These are phyloP conservation scores for Cercophora newfieldiana DNA, from an alignment of 495 filamentous ascomycete genomes.

Conservation along the genomic window DNA sequence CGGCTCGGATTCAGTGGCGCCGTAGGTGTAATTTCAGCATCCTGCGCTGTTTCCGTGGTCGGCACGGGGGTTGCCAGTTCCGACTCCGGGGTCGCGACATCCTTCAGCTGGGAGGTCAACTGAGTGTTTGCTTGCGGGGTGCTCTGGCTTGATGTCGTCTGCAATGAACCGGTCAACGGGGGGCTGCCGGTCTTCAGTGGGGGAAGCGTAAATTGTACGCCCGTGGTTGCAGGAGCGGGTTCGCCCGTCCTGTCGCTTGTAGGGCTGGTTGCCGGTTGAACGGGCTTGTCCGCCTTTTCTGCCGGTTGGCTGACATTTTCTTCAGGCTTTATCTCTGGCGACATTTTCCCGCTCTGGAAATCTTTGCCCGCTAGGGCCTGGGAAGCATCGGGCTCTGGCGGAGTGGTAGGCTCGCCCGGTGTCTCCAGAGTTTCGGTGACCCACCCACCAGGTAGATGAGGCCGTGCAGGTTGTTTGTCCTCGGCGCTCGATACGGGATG, in stretches of 20 bases:
- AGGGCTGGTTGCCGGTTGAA: conserved; percentile 8
- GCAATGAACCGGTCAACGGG: background rate
- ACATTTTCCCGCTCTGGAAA: conserved; percentile 16
- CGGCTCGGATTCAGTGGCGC: conserved; percentile 52
- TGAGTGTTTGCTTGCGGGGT: background rate
- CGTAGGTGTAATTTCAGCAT: conserved; percentile 42
- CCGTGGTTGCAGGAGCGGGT: background rate
- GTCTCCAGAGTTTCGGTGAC: conserved; percentile 55
- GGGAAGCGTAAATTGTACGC: background rate
- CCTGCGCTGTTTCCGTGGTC: conserved; percentile 18
- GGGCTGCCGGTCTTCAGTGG: background rate
- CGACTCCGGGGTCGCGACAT: background rate
- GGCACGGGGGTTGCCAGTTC: conserved; percentile 18
- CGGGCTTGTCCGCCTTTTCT: conserved; percentile 4
- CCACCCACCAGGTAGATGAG: conserved; percentile 66
- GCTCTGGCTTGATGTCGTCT: background rate
- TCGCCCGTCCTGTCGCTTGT: background rate
- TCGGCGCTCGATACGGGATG: conserved; percentile 25
- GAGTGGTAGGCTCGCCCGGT: conserved; percentile 27
- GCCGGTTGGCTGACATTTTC: background rate
- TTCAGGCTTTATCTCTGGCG: conserved; percentile 27
- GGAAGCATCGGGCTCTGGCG: conserved; percentile 18
- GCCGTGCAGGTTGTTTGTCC: conserved; percentile 49
- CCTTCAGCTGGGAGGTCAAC: background rate
- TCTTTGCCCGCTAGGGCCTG: conserved; percentile 9